Base-by-base conservation (phyloP, 2,329 filamentous ascomycete species). In the Simplicillium sp. region DNA sequence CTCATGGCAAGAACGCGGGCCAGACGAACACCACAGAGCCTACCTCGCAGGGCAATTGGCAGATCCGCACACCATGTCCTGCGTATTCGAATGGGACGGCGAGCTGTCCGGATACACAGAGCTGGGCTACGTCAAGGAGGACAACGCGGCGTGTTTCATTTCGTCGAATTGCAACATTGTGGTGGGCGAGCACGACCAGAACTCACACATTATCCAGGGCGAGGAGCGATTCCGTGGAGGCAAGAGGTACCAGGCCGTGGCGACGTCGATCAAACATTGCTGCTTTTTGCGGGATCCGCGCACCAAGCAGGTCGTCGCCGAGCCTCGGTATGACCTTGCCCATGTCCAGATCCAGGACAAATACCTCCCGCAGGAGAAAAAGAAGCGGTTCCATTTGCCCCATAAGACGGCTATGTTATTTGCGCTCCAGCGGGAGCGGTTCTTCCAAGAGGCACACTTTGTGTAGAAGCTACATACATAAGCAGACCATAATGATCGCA, bases 331-430 rank as follows among this genome's bases (percentile, higher is more conserved):
- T 17, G 52, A 52, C 42, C 31, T 47, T 29, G 38, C 45, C 39
- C 45, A 53, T 18, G 45, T 55, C 3, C 37, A 51, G 7, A 53
- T 55, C 14, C 52, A 55, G 35, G 39, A 45, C 38, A 53, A 44
- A 39, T 55, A 45, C 37, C 13, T 55, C 35, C 52, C 52, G 14
- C 45, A 48, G 35, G 52, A 55, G 43, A 53, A 45, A 42, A 55
- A 55, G 50, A 54, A 54, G 44, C 44, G 51, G 1, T 54, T 55
- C 44, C 49, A 55, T 39, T 38, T 55, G 15, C 52, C 52, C 5
- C 52, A 55, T 45, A 55, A 55, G 49, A 55, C 50, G 29, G 45
- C 52, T 6, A 48, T 55, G 39, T 43, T 55, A 6, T 47, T 55
- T 35, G 52, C 52, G 4, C 44, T 55, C 13, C 50, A 53, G 36